Percentiles rank a stretch among this genome's conserved stretches.
phyloP scores from a whole-genome alignment of 2,329 filamentous ascomycete species.

The Fusarium sp. region DNA sequence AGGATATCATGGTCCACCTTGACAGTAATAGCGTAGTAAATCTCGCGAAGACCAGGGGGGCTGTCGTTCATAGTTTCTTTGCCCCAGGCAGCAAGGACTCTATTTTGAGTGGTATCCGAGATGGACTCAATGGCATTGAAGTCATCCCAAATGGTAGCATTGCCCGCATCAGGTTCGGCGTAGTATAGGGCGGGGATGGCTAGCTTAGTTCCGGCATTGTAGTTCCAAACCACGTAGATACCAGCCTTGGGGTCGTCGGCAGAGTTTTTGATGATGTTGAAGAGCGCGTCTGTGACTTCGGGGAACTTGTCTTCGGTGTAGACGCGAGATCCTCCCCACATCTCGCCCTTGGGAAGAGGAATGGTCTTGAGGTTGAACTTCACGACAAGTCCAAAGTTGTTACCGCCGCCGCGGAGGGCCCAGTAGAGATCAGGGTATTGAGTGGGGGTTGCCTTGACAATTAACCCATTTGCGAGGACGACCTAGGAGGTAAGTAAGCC shows the following conservation, averaged over 20 bases:
- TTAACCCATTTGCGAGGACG: conserved; percentile 26
- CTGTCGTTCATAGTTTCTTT: conserved; percentile 15
- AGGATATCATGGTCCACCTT: conserved; percentile 24
- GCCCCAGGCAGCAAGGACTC: background rate
- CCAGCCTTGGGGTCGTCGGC: conserved; percentile 28
- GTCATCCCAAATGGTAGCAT: conserved; percentile 55
- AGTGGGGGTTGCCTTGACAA: conserved; percentile 16
- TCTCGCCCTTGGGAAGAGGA: conserved; percentile 10
- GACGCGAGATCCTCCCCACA: conserved; percentile 48
- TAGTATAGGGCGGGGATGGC: conserved; percentile 55
- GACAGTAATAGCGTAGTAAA: conserved; percentile 27
- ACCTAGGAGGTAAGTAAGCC: conserved; percentile 3
- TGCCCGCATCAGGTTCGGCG: conserved; percentile 51
- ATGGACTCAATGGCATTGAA: conserved; percentile 52
- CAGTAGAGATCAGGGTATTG: conserved; percentile 59
- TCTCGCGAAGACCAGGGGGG: conserved; percentile 16
- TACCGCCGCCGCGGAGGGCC: conserved; percentile 60
- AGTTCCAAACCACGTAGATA: conserved; percentile 11
- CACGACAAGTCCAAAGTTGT: conserved; percentile 38
- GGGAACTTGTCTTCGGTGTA: conserved; percentile 52
- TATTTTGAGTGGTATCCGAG: conserved; percentile 18
- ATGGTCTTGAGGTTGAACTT: conserved; percentile 34
- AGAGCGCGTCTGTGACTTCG: conserved; percentile 52
- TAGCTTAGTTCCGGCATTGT: background rate
- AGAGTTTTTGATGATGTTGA: conserved; percentile 41